Base-by-base conservation (phyloP, 2,329 filamentous ascomycete species). In the Fusarium mexicanum region DNA sequence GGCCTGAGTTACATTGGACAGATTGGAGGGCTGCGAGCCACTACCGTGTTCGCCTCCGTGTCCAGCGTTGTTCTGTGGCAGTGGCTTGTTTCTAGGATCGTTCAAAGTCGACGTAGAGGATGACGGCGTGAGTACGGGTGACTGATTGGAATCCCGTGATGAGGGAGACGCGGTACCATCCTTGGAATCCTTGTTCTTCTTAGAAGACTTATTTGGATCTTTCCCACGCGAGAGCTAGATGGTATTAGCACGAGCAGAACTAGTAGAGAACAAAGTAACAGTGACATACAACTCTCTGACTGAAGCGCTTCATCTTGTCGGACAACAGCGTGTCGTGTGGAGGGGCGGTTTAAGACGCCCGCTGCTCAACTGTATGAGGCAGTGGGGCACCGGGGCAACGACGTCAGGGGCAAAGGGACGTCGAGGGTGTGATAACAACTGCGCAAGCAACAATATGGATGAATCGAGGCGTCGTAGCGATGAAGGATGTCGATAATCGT, bases 251-350 rank as follows among this genome's bases (percentile, higher is more conserved):
- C 46, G 48, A 16, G 8, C 29, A 11, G 20, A 24, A n/a, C 17
- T 26, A 14, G 26, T 29, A 35, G 29, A 51, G 22, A 26, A 50
- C 13, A 50, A 61, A 22, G 37, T 18, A 50, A 38, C n/a, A 60
- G 33, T 31, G 37, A 91, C 94, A 89, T 91, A 98, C 95, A 89
- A 98, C 95, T 93, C 94, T 94, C 89, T 97, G 94, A 86, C 95
- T 93, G 86, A 98, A 97, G 84, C 94, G 93, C 88, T 98, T 98
- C 96, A 98, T 98, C 85, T 89, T 93, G 85, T 84, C 85, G 75
- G 75, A 72, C 74, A 73, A 78, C 73, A 76, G 75, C 62, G 71
- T 76, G 69, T 63, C 65, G 69, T 67, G 68, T 73, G 72, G 74
- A 77, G 77, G 74, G 77, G 76, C 64, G 73, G 77, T 69, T 78